Evolutionary conservation across 768 basidiomycete genomes (phyloP).

Genomic region (Lyophyllum decastes): DNA sequence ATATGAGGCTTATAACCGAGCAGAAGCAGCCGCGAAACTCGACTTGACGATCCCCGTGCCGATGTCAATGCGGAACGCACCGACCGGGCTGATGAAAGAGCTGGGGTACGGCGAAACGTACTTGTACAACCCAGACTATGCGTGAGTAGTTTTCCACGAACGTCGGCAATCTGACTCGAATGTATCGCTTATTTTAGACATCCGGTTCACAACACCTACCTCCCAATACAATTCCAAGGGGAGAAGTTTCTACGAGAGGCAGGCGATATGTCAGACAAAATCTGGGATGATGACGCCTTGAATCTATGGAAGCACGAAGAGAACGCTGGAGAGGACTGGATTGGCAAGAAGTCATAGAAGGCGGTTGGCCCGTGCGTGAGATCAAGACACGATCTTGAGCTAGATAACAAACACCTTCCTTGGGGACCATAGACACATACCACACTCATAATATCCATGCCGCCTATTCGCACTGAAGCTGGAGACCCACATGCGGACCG

Average conservation of each 20-base stretch:
- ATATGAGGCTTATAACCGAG: conserved; percentile 75
- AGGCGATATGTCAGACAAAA: conserved; percentile 44
- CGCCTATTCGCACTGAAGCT: conserved; percentile 24
- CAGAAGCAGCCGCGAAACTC: conserved; percentile 59
- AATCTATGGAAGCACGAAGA: conserved; percentile 53
- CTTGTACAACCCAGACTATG: conserved; percentile 60
- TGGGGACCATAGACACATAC: conserved; percentile 1
- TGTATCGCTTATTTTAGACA: conserved; percentile 41
- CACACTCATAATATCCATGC: conserved; percentile 25
- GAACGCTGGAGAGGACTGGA: conserved; percentile 52
- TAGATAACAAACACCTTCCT: not conserved
- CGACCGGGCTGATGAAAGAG: conserved; percentile 68
- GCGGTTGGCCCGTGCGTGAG: conserved; percentile 26
- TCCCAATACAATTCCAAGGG: conserved; percentile 50
- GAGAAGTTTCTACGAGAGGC: conserved; percentile 45
- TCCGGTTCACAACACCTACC: conserved; percentile 65
- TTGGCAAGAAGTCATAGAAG: conserved; percentile 31
- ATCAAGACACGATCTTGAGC: conserved; percentile 3
- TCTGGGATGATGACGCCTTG: conserved; percentile 64
- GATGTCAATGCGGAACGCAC: conserved; percentile 74
- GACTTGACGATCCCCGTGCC: conserved; percentile 65
- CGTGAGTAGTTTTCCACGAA: conserved; percentile 30
- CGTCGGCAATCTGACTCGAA: not conserved
- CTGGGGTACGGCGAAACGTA: conserved; percentile 70
- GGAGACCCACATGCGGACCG: conserved; percentile 27